Evolutionary conservation across 805 yeast species (phyloP).

Genomic region (Metschnikowia similis): DNA sequence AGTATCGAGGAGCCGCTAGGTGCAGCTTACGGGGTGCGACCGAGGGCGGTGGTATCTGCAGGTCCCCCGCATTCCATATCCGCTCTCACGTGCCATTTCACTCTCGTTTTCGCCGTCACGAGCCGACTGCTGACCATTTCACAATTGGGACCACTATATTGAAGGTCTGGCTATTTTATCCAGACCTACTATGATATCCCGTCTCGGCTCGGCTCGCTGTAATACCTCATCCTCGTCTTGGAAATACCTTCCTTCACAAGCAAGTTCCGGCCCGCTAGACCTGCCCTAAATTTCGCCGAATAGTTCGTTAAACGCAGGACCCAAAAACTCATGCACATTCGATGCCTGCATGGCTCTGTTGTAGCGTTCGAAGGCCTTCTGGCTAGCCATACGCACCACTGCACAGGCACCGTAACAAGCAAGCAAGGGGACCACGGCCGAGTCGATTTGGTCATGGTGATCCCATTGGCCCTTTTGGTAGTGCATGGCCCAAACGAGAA

Average conservation of each 20-base stretch:
- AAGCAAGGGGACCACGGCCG: slow-evolving; percentile 35
- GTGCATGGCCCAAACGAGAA: slow-evolving; percentile 74
- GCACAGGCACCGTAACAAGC: slow-evolving; percentile 72
- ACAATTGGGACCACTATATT: too few relatives aligned
- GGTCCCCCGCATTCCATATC: background rate
- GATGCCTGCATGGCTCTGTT: slow-evolving; percentile 85
- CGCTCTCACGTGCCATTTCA: too few relatives aligned
- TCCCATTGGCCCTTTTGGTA: slow-evolving; percentile 61
- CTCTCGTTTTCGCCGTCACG: too few relatives aligned
- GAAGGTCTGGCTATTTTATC: too few relatives aligned
- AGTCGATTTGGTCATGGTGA: slow-evolving; percentile 23
- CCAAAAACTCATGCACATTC: slow-evolving; percentile 67
- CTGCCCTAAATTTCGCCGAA: slow-evolving; percentile 21
- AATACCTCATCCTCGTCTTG: too few relatives aligned
- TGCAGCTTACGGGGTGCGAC: background rate
- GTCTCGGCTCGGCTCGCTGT: too few relatives aligned
- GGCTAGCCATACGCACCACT: slow-evolving; percentile 62
- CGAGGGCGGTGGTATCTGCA: background rate
- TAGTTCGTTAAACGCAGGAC: slow-evolving; percentile 53
- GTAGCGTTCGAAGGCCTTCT: slow-evolving; percentile 56
- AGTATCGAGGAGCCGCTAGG: too few relatives aligned
- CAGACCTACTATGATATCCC: too few relatives aligned
- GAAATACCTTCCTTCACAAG: too few relatives aligned
- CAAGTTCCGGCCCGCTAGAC: too few relatives aligned
- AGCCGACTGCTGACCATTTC: too few relatives aligned